These are phyloP conservation scores for Ceratocystis colombiana DNA, from an alignment of 2,329 filamentous ascomycete species.

Conservation along the genomic window DNA sequence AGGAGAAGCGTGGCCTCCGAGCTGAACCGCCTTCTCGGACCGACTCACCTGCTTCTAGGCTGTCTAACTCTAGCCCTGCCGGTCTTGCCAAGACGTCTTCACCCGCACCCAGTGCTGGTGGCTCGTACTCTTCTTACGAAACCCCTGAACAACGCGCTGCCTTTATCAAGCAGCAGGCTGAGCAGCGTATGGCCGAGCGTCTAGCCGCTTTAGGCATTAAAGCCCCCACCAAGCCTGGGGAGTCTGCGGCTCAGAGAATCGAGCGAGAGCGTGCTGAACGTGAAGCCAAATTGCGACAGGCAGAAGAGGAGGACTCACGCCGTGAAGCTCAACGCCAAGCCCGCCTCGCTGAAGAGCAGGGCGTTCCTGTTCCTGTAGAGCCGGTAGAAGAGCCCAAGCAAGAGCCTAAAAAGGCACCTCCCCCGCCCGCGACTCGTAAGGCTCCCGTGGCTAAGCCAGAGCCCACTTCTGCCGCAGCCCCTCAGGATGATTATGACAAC, in stretches of 20 bases:
- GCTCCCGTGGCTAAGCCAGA: conserved; percentile 47
- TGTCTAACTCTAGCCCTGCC: conserved; percentile 40
- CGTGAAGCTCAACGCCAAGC: conserved; percentile 80
- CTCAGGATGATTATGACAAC: conserved; percentile 56
- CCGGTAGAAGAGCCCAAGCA: conserved; percentile 35
- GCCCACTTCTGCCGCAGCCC: conserved; percentile 39
- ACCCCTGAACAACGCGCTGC: conserved; percentile 89
- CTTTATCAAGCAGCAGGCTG: conserved; percentile 93
- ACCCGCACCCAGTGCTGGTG: conserved; percentile 41
- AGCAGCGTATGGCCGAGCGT: conserved; percentile 92
- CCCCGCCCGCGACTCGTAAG: conserved; percentile 74
- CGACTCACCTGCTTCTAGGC: conserved; percentile 41
- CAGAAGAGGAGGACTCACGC: conserved; percentile 86
- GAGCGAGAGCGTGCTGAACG: conserved; percentile 83
- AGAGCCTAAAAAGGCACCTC: conserved; percentile 55
- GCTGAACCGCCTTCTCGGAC: conserved; percentile 39
- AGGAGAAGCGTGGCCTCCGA: conserved; percentile 44
- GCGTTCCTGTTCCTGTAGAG: conserved; percentile 48
- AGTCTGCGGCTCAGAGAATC: conserved; percentile 70
- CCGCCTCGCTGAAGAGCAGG: conserved; percentile 69
- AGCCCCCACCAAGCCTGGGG: conserved; percentile 65
- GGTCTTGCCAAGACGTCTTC: conserved; percentile 33
- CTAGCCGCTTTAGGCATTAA: conserved; percentile 89
- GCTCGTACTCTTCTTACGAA: conserved; percentile 71
- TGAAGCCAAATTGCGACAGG: conserved; percentile 75